Evolutionary conservation across 495 filamentous ascomycete species (phyloP).

Genomic region (Penicillium daleae): DNA sequence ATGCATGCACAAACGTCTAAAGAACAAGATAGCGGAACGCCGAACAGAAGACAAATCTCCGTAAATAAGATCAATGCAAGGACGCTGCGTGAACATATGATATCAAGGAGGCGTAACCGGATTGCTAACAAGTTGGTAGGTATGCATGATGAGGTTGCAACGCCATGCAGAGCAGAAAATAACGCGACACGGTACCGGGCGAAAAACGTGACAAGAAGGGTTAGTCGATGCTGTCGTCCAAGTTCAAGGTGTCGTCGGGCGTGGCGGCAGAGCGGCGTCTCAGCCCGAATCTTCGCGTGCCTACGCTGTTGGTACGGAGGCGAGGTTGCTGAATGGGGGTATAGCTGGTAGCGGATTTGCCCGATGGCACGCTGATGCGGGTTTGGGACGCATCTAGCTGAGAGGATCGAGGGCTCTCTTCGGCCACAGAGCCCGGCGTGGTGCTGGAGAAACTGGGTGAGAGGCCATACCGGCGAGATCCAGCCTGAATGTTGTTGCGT

Average conservation of each 20-base stretch:
- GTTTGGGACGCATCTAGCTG: constrained; percentile 38
- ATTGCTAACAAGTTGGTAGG: constrained; percentile 4
- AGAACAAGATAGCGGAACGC: constrained; percentile 33
- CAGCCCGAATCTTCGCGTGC: constrained; percentile 43
- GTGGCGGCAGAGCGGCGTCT: constrained; percentile 39
- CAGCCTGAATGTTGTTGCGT: constrained; percentile 48
- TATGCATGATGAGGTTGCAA: constrained; percentile 17
- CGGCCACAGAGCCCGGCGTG: constrained; percentile 22
- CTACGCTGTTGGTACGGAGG: constrained; percentile 46
- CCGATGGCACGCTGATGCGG: constrained; percentile 43
- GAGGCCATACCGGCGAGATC: constrained; percentile 51
- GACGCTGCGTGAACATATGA: constrained; percentile 41
- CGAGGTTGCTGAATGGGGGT: constrained; percentile 48
- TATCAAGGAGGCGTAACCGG: constrained; percentile 27
- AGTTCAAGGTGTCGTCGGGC: constrained; percentile 34
- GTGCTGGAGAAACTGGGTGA: constrained; percentile 33
- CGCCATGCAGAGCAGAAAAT: constrained; percentile 12
- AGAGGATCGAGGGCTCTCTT: constrained; percentile 30
- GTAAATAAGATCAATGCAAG: constrained; percentile 22
- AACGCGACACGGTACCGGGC: not conserved
- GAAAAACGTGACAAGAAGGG: not conserved
- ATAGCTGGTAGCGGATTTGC: constrained; percentile 46
- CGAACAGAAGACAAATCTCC: constrained; percentile 29
- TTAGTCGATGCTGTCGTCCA: constrained; percentile 46
- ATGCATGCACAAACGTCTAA: constrained; percentile 25